Base-by-base conservation (phyloP, 2,329 filamentous ascomycete genomes). In the Beauveria australis region DNA sequence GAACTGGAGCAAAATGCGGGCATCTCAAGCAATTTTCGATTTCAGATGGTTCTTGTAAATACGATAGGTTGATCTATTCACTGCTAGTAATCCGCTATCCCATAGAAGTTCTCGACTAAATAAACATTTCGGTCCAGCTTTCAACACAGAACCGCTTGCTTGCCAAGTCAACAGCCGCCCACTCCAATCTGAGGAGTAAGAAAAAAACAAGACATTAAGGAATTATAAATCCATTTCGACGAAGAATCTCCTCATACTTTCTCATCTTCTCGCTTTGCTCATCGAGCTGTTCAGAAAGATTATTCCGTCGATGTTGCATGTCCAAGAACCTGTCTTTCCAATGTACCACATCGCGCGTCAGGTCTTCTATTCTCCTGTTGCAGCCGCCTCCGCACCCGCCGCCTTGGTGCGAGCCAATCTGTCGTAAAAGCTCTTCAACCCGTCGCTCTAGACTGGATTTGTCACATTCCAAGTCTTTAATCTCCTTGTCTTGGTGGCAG, bases 401-500 rank as follows among this genome's bases (percentile, higher is more conserved):
- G 49, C 49, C 40, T 28, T 51, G 37, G 41, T 60, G 49, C 14
- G 48, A 43, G 26, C 49, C 19, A 3, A 72, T 40, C 44, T 75
- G 70, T 48, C 70, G 71, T 41, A 71, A 67, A 1, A 78, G 64
- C 57, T 74, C 69, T 40, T 69, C 67, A 24, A 77, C 60, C 33
- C 73, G 66, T 57, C 65, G 67, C 22, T 67, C 64, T 43, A 80
- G 70, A 19, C 68, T 66, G 9, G 67, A 66, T 58, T 74, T 75
- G 44, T 79, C 76, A 2, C 67, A 68, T 41, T 62, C 65, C 44
- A 78, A 67, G 3, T 65, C 63, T 44, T 71, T 67, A 62, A 73
- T 75, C 54, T 79, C 76, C 58, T 67, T 70, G 62, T 75, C 71
- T 5, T 77, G 68, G 62, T 66, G 70, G 51, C 67, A 66, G 55